Conservation (phyloP, 441 rosid genomes). For the Hura crepitans region DNA sequence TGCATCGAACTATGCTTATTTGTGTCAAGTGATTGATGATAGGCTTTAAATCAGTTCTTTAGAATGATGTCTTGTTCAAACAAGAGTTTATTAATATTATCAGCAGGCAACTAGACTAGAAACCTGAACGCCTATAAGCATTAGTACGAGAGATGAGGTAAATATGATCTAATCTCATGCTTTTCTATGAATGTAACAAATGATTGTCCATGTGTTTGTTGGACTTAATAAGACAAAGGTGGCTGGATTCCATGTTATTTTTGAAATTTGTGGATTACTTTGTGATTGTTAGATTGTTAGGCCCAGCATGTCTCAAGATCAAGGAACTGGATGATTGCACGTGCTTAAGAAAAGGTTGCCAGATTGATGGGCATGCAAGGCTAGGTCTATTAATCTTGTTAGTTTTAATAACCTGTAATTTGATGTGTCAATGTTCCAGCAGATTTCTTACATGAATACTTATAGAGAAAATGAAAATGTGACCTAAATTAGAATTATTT, state of each 20-base stretch:
- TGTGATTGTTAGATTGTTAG: neutral
- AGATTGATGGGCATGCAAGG: neutral
- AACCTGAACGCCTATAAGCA: neutral
- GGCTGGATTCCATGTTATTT: constrained; percentile 1
- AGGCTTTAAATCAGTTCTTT: neutral
- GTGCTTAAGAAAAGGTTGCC: neutral
- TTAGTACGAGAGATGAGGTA: neutral
- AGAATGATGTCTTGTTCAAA: neutral
- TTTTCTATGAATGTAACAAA: neutral
- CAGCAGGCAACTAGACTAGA: neutral
- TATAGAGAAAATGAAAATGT: neutral
- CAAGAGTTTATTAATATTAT: neutral
- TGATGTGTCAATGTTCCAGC: neutral
- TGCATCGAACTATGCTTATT: neutral
- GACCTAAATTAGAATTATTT: neutral
- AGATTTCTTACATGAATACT: neutral
- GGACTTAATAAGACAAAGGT: neutral
- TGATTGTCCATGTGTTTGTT: neutral
- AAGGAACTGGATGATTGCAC: neutral
- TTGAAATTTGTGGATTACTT: neutral
- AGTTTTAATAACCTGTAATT: neutral
- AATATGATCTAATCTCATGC: neutral
- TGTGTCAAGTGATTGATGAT: neutral
- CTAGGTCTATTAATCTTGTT: neutral
- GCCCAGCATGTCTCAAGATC: neutral